phyloP scores from a whole-genome alignment of 148 eudicot species.

The Silene latifolia region DNA sequence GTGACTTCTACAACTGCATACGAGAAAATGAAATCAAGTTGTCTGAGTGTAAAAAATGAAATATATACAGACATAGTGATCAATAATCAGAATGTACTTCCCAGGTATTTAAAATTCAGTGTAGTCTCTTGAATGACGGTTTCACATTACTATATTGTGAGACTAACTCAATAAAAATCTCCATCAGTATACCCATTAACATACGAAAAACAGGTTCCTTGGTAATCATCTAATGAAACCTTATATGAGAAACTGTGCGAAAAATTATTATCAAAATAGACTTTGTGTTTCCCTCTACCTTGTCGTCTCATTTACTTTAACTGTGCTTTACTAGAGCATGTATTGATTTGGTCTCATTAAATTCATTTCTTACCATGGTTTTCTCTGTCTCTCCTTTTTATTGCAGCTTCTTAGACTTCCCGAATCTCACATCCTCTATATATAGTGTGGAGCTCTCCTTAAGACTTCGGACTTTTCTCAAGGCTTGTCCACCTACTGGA shows the following conservation, averaged over 20 bases:
- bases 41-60: constrained; percentile 34
- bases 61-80: constrained; percentile 35
- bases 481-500: constrained; percentile 29
- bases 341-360: constrained; percentile 8
- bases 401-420: constrained; percentile 40
- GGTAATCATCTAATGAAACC: background rate
- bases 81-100: constrained; percentile 32
- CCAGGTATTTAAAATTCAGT: constrained; percentile 24
- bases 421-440: constrained; percentile 36
- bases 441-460: constrained; percentile 36
- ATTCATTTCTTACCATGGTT: background rate
- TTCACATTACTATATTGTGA: background rate
- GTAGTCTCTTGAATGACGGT: background rate
- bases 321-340: background rate
- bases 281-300: background rate
- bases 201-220: background rate
- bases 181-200: background rate
- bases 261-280: background rate
- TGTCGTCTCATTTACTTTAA: background rate
- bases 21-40: constrained; percentile 37
- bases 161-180: background rate
- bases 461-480: constrained; percentile 31
- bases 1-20: constrained; percentile 23
- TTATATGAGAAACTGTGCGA: background rate
- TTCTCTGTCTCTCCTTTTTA: constrained; percentile 1